phyloP scores from a whole-genome alignment of 1,139 yeast genomes.

The Pneumocystis carinii region DNA sequence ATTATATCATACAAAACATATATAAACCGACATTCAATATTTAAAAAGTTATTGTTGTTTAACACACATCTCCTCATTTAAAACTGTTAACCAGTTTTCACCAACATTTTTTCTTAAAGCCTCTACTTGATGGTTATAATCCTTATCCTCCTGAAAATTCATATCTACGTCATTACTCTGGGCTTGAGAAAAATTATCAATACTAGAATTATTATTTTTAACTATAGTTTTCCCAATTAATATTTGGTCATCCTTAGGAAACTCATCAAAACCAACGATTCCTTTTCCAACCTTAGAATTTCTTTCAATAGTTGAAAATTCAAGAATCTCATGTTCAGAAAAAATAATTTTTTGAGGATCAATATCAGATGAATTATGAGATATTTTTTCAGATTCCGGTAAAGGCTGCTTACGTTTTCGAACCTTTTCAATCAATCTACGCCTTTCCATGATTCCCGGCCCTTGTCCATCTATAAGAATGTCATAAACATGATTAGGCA shows the following conservation, averaged over 20 bases:
- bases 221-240: not conserved
- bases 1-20: not conserved
- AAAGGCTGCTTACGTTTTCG: conserved; percentile 9
- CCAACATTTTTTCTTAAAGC: conserved; percentile 16
- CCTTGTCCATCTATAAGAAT: conserved; percentile 45
- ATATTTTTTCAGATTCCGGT: not conserved
- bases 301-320: not conserved
- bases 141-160: conserved; percentile 10
- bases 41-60: not conserved
- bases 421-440: conserved; percentile 14
- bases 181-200: not conserved
- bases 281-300: not conserved
- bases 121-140: conserved; percentile 14
- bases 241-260: not conserved
- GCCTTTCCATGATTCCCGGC: conserved; percentile 45
- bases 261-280: conserved; percentile 1
- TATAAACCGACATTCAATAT: not conserved
- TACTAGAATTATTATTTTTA: not conserved
- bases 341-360: not conserved
- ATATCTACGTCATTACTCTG: not conserved
- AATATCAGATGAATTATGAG: not conserved
- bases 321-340: not conserved
- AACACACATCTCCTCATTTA: conserved; percentile 13
- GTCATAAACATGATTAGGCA: conserved; percentile 31
- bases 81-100: conserved; percentile 15